A percentile compares a stretch with the other conserved stretches of the same genome.
Conservation (phyloP, 805 yeast species). For the Cyberlindnera subsufficiens region DNA sequence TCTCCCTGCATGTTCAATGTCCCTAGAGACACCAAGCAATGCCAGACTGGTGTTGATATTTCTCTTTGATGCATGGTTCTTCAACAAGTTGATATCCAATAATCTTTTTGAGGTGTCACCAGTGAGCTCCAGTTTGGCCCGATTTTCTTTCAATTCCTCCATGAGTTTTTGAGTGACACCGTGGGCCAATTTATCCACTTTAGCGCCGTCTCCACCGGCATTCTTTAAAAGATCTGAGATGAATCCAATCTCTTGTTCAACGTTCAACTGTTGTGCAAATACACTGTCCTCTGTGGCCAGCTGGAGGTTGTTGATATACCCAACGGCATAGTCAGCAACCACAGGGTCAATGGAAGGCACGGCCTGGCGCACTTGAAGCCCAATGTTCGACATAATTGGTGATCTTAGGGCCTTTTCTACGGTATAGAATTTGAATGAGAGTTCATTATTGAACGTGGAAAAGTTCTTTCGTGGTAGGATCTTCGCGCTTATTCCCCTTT, state of each 20-base stretch:
- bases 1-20: constrained; percentile 88
- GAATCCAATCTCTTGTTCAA: constrained; percentile 62
- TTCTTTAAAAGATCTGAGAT: constrained; percentile 57
- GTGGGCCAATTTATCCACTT: constrained; percentile 44
- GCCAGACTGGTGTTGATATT: constrained; percentile 74
- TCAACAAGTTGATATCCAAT: constrained; percentile 67
- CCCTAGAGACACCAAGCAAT: constrained; percentile 69
- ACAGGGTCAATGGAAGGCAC: constrained; percentile 82
- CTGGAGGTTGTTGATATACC: constrained; percentile 82
- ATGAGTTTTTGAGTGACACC: constrained; percentile 43
- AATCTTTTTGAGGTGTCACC: constrained; percentile 88
- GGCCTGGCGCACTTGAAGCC: constrained; percentile 72
- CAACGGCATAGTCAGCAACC: constrained; percentile 84
- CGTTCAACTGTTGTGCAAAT: constrained; percentile 64
- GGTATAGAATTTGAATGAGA: too few species aligned
- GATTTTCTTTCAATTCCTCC: constrained; percentile 55
- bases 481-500: background rate
- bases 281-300: constrained; percentile 75
- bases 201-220: constrained; percentile 73
- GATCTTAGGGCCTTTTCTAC: background rate
- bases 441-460: constrained; percentile 21
- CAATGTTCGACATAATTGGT: constrained; percentile 30
- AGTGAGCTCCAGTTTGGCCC: constrained; percentile 68
- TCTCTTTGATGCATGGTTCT: constrained; percentile 55
- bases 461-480: background rate